Percentiles rank a stretch among this genome's conserved stretches.
Conservation (phyloP, 192 early-diverging fungal genomes). For the Helicostylum pulchrum region DNA sequence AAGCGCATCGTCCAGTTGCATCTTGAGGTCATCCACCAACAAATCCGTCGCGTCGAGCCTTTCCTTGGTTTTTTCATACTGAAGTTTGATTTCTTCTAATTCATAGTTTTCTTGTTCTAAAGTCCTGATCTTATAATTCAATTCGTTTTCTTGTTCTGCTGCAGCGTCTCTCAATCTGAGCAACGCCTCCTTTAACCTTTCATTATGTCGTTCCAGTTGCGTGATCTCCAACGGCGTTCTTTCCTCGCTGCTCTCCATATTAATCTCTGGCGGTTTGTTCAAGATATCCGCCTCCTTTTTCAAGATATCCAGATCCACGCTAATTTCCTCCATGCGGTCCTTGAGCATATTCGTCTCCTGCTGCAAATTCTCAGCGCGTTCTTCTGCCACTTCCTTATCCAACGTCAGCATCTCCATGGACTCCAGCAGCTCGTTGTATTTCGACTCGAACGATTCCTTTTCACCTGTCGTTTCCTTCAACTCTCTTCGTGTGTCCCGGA, state of each 20-base stretch:
- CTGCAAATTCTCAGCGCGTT: conserved; percentile 70
- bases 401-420: conserved; percentile 79
- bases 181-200: conserved; percentile 83
- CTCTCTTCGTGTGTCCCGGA: conserved; percentile 56
- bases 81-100: conserved; percentile 56
- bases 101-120: conserved; percentile 68
- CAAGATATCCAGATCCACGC: conserved; percentile 61
- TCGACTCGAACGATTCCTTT: conserved; percentile 64
- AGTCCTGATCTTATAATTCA: conserved; percentile 58
- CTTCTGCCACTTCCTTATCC: conserved; percentile 91
- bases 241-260: conserved; percentile 26
- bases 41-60: conserved; percentile 57
- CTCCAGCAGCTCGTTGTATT: conserved; percentile 70
- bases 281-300: conserved; percentile 52
- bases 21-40: conserved; percentile 82
- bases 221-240: conserved; percentile 51
- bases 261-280: conserved; percentile 21
- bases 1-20: conserved; percentile 72
- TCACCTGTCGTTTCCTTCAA: conserved; percentile 55
- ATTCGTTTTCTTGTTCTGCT: conserved; percentile 64
- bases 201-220: conserved; percentile 79
- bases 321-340: conserved; percentile 76
- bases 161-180: conserved; percentile 77
- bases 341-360: conserved; percentile 67
- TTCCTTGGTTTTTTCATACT: conserved; percentile 54